phyloP scores from a whole-genome alignment of 768 basidiomycete species.

The Lyophyllum shimeji region DNA sequence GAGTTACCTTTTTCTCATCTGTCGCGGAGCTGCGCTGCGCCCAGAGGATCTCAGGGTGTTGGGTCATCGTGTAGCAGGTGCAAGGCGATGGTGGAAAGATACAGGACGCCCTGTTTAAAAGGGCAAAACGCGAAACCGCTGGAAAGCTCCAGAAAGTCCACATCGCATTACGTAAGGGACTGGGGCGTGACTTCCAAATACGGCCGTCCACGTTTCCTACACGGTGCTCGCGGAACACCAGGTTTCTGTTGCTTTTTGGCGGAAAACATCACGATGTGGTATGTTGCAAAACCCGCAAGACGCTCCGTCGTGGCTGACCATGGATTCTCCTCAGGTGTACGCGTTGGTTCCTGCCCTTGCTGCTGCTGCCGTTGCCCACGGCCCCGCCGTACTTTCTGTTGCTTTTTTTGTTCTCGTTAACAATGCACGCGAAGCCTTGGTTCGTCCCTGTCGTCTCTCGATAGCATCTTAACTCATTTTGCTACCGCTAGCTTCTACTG shows the following conservation, averaged over 20 bases:
- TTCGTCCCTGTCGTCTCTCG: slow-evolving; percentile 32
- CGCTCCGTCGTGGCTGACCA: slow-evolving; percentile 1
- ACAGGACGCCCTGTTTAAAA: slow-evolving; percentile 22
- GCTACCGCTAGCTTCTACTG: slow-evolving; percentile 70
- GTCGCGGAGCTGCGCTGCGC: slow-evolving; percentile 83
- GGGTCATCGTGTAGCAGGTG: slow-evolving; percentile 35
- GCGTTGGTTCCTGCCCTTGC: slow-evolving; percentile 79
- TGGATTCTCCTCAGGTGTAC: slow-evolving; percentile 70
- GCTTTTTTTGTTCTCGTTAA: slow-evolving; percentile 74
- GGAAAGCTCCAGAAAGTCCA: slow-evolving; percentile 47
- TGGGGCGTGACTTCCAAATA: slow-evolving; percentile 1
- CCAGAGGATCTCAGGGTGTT: slow-evolving; percentile 91
- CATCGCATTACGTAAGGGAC: slow-evolving; percentile 10
- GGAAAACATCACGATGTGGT: slow-evolving; percentile 48
- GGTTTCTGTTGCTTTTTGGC: neutral
- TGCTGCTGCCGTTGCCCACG: slow-evolving; percentile 76
- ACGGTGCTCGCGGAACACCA: neutral
- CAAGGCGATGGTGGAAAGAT: slow-evolving; percentile 14
- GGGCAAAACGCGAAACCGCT: slow-evolving; percentile 17
- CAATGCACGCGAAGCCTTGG: slow-evolving; percentile 85
- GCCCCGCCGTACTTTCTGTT: slow-evolving; percentile 80
- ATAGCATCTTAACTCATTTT: slow-evolving; percentile 6
- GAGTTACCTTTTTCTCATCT: slow-evolving; percentile 62
- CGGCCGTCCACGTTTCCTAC: neutral
- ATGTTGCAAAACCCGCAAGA: slow-evolving; percentile 21